Evolutionary conservation across 495 filamentous ascomycete genomes (phyloP).

Genomic region (Elasticomyces elasticus): DNA sequence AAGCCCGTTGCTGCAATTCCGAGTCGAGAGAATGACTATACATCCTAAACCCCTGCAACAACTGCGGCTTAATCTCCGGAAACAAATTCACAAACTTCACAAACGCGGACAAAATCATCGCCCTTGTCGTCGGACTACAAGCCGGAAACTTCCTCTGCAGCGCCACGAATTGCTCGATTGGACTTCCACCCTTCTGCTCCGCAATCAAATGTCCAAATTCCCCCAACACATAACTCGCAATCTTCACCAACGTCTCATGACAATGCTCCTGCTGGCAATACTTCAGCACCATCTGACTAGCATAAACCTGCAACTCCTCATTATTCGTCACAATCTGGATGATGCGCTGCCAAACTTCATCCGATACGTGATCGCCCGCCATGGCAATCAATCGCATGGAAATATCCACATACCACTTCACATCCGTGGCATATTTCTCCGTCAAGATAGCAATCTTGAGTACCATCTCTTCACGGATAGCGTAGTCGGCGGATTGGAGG

Average conservation of each 20-base stretch:
- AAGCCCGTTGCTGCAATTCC: conserved; percentile 91
- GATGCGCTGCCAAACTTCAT: conserved; percentile 98
- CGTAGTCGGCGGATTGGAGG: conserved; percentile 88
- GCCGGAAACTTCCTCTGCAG: conserved; percentile 82
- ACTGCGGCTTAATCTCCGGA: conserved; percentile 94
- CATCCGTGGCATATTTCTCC: conserved; percentile 96
- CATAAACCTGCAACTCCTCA: conserved; percentile 94
- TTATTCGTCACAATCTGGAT: conserved; percentile 99
- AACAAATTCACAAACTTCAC: conserved; percentile 98
- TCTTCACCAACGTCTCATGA: conserved; percentile 95
- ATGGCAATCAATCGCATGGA: conserved; percentile 89
- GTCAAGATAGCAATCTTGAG: conserved; percentile 96
- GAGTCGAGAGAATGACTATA: conserved; percentile 95
- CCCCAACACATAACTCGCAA: conserved; percentile 88
- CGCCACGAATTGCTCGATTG: conserved; percentile 95
- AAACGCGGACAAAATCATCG: conserved; percentile 88
- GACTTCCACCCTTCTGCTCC: conserved; percentile 85
- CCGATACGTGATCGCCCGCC: conserved; percentile 96
- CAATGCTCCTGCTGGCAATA: conserved; percentile 86
- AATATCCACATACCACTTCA: conserved; percentile 99
- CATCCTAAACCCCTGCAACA: conserved; percentile 76
- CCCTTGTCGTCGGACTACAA: conserved; percentile 78
- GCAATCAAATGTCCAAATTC: conserved; percentile 97
- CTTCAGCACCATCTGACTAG: conserved; percentile 79
- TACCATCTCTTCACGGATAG: conserved; percentile 92